Evolutionary conservation across 2,329 filamentous ascomycete species (phyloP).

Genomic region (Parastagonospora avenae): DNA sequence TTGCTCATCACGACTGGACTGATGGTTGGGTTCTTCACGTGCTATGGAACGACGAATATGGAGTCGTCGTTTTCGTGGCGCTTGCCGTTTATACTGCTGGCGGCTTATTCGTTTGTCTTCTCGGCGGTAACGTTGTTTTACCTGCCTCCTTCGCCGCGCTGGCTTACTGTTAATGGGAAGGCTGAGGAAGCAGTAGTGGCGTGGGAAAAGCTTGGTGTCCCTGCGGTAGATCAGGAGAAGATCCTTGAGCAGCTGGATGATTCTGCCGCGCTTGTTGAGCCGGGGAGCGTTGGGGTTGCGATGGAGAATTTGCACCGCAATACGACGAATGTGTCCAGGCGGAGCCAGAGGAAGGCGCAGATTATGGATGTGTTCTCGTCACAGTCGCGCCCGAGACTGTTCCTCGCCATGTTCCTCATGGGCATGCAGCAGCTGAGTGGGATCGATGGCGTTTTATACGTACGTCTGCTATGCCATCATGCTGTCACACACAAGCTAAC

Average conservation of each 20-base stretch:
- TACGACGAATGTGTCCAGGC: neutral
- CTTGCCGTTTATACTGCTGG: conserved; percentile 59
- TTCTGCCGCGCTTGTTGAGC: neutral
- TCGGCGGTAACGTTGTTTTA: neutral
- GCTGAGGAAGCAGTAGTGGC: conserved; percentile 44
- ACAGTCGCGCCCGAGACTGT: neutral
- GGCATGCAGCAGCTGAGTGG: conserved; percentile 65
- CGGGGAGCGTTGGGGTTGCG: too few species aligned
- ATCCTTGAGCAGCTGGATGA: conserved; percentile 23
- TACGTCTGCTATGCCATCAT: conserved; percentile 37
- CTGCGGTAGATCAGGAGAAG: conserved; percentile 8
- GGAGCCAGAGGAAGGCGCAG: conserved; percentile 5
- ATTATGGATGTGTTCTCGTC: conserved; percentile 8
- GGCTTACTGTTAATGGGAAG: conserved; percentile 16
- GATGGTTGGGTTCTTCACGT: conserved; percentile 63
- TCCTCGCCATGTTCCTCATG: conserved; percentile 62
- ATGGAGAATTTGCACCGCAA: neutral
- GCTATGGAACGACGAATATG: conserved; percentile 60
- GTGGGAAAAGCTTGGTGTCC: conserved; percentile 13
- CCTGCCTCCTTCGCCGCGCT: conserved; percentile 22
- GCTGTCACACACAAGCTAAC: neutral
- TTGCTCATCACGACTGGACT: conserved; percentile 58
- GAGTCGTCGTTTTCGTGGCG: conserved; percentile 59
- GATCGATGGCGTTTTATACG: conserved; percentile 67
- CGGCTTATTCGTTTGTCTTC: conserved; percentile 33